Conservation (phyloP, 495 filamentous ascomycete genomes). For the Podospora conica region DNA sequence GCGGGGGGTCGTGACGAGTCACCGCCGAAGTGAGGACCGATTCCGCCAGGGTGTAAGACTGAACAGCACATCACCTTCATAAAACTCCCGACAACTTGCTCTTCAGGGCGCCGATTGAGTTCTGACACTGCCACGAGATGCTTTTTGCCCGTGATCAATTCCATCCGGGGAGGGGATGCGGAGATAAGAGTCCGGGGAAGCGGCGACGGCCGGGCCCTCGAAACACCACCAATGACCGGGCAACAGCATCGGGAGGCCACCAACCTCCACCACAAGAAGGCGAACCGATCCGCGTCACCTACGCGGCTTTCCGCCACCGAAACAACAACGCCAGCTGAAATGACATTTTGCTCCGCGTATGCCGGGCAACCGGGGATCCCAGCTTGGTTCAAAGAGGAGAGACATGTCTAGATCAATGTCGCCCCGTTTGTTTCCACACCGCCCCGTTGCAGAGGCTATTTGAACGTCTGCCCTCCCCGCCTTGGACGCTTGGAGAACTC, state of each 20-base stretch:
- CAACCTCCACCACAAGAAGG: background rate
- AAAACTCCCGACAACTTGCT: background rate
- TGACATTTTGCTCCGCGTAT: background rate
- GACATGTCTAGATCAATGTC: background rate
- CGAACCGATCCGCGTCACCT: background rate
- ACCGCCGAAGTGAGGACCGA: background rate
- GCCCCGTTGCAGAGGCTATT: background rate
- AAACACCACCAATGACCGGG: background rate
- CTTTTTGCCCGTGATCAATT: background rate
- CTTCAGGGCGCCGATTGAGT: background rate
- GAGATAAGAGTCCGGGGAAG: background rate
- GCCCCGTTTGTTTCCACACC: background rate
- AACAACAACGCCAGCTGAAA: background rate
- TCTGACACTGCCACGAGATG: background rate
- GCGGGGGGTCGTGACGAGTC: background rate
- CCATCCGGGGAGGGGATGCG: background rate
- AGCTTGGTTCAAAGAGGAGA: background rate
- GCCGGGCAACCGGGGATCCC: background rate
- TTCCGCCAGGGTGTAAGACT: background rate
- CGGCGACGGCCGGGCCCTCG: background rate
- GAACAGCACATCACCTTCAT: background rate
- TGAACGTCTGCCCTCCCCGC: background rate
- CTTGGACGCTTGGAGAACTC: background rate
- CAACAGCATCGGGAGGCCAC: background rate
- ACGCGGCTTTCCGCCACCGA: background rate